Evolutionary conservation across 1,284 basidiomycete genomes (phyloP).

Genomic region (Pyrrhoderma noxium): DNA sequence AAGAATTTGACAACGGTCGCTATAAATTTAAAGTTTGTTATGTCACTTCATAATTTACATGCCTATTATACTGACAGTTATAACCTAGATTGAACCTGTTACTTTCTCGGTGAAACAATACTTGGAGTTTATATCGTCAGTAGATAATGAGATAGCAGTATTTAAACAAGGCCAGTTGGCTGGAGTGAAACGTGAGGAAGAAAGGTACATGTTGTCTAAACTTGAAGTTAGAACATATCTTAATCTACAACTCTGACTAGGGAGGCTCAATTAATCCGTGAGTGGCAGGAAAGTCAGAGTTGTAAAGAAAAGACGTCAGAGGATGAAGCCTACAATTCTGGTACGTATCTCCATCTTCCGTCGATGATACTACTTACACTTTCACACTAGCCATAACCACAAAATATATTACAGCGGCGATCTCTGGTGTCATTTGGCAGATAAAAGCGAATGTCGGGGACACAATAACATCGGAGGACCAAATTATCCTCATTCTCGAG

Average conservation of each 20-base stretch:
- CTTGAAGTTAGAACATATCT: background rate
- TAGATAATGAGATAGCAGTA: slow-evolving; percentile 34
- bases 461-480: slow-evolving; percentile 36
- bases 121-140: slow-evolving; percentile 35
- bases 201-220: slow-evolving; percentile 28
- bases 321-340: background rate
- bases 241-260: background rate
- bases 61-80: background rate
- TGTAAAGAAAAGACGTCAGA: background rate
- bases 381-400: slow-evolving; percentile 1
- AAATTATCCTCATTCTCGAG: slow-evolving; percentile 52
- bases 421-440: slow-evolving; percentile 55
- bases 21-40: slow-evolving; percentile 48
- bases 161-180: slow-evolving; percentile 37
- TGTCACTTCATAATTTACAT: no score
- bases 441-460: slow-evolving; percentile 41
- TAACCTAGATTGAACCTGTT: slow-evolving; percentile 38
- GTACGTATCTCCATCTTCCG: background rate
- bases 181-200: slow-evolving; percentile 34
- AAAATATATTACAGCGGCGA: slow-evolving; percentile 32
- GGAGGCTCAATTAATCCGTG: slow-evolving; percentile 30
- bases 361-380: background rate
- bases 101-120: slow-evolving; percentile 51
- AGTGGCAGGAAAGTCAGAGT: slow-evolving; percentile 28
- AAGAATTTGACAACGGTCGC: slow-evolving; percentile 52